These are phyloP conservation scores for Aspergillus clavatus DNA, from an alignment of 2,329 filamentous ascomycete species.

Conservation along the genomic window DNA sequence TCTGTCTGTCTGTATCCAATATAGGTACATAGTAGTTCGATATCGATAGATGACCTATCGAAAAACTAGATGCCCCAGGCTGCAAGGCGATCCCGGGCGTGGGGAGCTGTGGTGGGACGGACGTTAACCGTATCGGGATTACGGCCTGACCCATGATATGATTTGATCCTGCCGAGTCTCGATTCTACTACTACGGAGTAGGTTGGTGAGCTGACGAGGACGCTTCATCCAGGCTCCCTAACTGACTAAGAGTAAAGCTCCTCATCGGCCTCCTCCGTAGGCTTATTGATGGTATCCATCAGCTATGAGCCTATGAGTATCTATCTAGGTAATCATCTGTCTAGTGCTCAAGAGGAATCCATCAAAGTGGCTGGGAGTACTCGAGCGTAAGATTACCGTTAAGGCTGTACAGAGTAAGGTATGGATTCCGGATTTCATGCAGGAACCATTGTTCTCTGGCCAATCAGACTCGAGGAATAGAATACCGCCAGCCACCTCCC, in stretches of 20 bases:
- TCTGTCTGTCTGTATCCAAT: neutral
- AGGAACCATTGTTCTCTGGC: neutral
- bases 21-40: neutral
- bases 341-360: neutral
- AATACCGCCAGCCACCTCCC: slow-evolving; percentile 12
- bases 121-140: neutral
- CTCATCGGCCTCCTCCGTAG: too few relatives aligned
- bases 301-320: too few relatives aligned
- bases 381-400: neutral
- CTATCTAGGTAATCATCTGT: neutral
- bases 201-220: too few relatives aligned
- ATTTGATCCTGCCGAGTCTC: neutral
- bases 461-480: neutral
- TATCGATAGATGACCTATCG: too few relatives aligned
- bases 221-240: too few relatives aligned
- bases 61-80: neutral
- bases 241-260: too few relatives aligned
- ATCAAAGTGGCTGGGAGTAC: neutral
- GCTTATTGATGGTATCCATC: too few relatives aligned
- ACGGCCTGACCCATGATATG: neutral
- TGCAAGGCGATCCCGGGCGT: neutral
- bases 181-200: too few relatives aligned
- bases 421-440: neutral
- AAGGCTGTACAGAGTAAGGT: too few relatives aligned
- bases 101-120: neutral